These are phyloP conservation scores for Funneliformis geosporum DNA, from an alignment of 192 early-diverging fungal genomes.

Conservation along the genomic window DNA sequence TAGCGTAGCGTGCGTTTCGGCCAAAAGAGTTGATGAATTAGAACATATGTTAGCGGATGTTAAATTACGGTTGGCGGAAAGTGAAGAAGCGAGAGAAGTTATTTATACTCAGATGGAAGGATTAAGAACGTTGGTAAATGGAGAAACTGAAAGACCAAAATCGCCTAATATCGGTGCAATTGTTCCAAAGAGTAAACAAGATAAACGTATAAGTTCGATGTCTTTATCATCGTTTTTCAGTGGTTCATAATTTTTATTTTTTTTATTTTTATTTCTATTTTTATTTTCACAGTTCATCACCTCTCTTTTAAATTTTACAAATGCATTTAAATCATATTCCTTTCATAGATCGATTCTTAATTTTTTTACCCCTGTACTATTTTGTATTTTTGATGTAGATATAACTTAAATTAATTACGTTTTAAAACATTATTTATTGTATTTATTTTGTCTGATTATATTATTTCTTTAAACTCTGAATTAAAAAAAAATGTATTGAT, in stretches of 20 bases:
- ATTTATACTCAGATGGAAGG: neutral
- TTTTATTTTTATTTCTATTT: conserved; percentile 32
- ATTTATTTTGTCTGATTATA: no score
- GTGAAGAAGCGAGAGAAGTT: conserved; percentile 14
- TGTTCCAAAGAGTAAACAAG: neutral
- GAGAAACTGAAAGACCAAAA: neutral
- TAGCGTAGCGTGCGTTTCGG: conserved; percentile 7
- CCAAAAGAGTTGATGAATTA: conserved; percentile 22
- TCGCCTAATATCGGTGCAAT: neutral
- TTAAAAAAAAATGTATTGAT: no score
- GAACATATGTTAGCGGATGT: conserved; percentile 25
- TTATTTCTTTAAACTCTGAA: no score
- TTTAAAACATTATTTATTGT: no score
- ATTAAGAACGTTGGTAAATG: conserved; percentile 7
- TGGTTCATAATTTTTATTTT: conserved; percentile 33
- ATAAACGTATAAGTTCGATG: neutral
- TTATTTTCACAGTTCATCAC: conserved; percentile 44
- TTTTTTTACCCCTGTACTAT: no score
- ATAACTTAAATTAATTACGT: no score
- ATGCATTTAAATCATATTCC: no score
- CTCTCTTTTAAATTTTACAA: no score
- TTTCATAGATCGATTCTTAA: no score
- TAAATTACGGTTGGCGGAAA: conserved; percentile 29
- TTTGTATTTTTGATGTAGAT: no score
- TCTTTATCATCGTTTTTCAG: neutral